A percentile compares a stretch with the other conserved stretches of the same genome.
These are phyloP conservation scores for Rhamnella rubrinervis DNA, from an alignment of 331 rosid species.

Conservation along the genomic window DNA sequence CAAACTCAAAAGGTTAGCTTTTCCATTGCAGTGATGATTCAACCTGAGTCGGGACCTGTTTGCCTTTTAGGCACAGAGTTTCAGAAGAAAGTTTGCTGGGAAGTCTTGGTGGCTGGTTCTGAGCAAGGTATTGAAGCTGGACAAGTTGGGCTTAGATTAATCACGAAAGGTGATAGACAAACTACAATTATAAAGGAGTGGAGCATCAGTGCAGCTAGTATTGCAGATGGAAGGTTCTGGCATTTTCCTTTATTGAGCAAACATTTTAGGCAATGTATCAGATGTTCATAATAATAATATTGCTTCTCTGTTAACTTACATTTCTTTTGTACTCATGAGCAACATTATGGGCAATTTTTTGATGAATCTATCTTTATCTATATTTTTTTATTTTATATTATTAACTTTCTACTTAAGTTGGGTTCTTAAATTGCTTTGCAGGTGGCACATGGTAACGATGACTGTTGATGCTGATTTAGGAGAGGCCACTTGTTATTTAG, in stretches of 20 bases:
- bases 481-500: conserved; percentile 91
- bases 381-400: background rate
- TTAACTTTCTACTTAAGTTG: conserved; percentile 7
- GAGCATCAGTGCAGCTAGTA: conserved; percentile 90
- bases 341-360: background rate
- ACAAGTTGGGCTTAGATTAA: conserved; percentile 97
- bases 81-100: conserved; percentile 93
- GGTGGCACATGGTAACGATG: conserved; percentile 99
- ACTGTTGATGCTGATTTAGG: conserved; percentile 92
- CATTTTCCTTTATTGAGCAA: conserved; percentile 20
- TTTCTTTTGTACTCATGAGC: background rate
- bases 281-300: background rate
- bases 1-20: conserved; percentile 79
- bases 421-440: conserved; percentile 37
- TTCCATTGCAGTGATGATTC: conserved; percentile 87
- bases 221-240: conserved; percentile 96
- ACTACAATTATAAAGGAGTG: conserved; percentile 92
- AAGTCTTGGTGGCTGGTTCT: conserved; percentile 94
- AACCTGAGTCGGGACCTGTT: conserved; percentile 98
- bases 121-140: conserved; percentile 99
- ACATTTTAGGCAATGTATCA: conserved; percentile 13
- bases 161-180: conserved; percentile 96
- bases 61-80: conserved; percentile 94
- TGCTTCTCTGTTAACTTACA: conserved; percentile 3
- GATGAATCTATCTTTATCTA: background rate